Evolutionary conservation across 139 green algal genomes (phyloP), one percentile per base, ranked within the genome.

Genomic region (Monoraphidium neglectum): DNA sequence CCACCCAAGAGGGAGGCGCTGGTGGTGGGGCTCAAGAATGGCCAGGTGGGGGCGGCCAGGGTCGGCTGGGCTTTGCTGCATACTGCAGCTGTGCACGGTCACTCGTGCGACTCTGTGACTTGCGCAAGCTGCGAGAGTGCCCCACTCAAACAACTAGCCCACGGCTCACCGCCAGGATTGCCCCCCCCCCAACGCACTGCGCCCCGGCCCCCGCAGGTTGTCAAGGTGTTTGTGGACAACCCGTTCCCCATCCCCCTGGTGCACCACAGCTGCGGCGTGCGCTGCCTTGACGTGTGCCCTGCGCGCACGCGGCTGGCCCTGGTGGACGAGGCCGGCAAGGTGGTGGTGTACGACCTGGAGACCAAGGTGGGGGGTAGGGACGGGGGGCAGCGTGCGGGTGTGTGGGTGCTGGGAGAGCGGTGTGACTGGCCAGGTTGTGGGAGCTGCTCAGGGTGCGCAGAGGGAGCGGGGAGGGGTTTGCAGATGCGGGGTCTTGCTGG

Each of bases 141-240:
- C n/a, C n/a, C n/a, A n/a, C n/a, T n/a, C n/a, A n/a, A n/a, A n/a
- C n/a, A n/a, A n/a, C n/a, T n/a, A n/a, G n/a, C n/a, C n/a, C n/a
- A n/a, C n/a, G n/a, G n/a, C n/a, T n/a, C n/a, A n/a, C n/a, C n/a
- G n/a, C n/a, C n/a, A n/a, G n/a, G n/a, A n/a, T n/a, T n/a, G n/a
- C n/a, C n/a, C n/a, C n/a, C n/a, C n/a, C n/a, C n/a, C n/a, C n/a
- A n/a, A n/a, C n/a, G n/a, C n/a, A n/a, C n/a, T n/a, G n/a, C n/a
- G n/a, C n/a, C n/a, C n/a, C n/a, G n/a, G n/a, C n/a, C n/a, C n/a
- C n/a, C n/a, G n/a, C n/a, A n/a, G n/a, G 82, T 94, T 26, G 61
- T 91, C 37, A 90, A 93, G 76, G 90, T 96, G 37, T 93, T 90
- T 68, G 76, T 96, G 21, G 81, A 97, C 86, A 95, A 95, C 82